Evolutionary conservation across 1,284 basidiomycete species (phyloP), one percentile per base, ranked within the genome.

Genomic region (Pterula multifida): DNA sequence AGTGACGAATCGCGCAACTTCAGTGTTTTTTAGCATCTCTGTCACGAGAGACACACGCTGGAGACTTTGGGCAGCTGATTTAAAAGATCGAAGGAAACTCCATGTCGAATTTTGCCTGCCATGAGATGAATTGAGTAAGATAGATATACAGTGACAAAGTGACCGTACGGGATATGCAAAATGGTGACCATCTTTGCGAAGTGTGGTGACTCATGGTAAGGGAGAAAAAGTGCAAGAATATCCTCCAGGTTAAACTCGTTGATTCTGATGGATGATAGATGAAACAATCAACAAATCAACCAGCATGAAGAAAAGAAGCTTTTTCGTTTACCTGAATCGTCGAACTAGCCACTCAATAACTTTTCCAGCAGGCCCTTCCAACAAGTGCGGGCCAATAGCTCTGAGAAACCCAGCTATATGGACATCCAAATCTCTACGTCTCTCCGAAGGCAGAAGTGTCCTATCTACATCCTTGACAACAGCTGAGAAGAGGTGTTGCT

Each of bases 281-380:
- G n/a, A n/a, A n/a, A n/a, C n/a, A n/a, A n/a, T n/a, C n/a, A 36
- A 17, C 42, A 28, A 26, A 15, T 25, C 19, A 42, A 44, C n/a
- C n/a, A n/a, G n/a, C n/a, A n/a, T n/a, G 28, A 26, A 19, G 44
- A 45, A 21, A 36, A 22, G 49, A 24, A 21, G 35, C 15, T 26
- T 25, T n/a, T n/a, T n/a, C n/a, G 59, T 80, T 52, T 57, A 90
- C 91, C 91, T 81, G 67, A 97, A 98, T 51, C 93, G 73, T 56
- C 91, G 72, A 2, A 98, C 90, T 22, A 98, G 78, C 95, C 95
- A 99, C 63, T 99, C 95, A 26, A 99, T 62, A n/a, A 90, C 79
- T 65, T 89, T 93, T 36, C 84, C 85, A 0, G 90, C 79, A 1
- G 90, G 86, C 50, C 81, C 74, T 50, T 93, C 85, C 63, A 92